Conservation (phyloP, 2,329 filamentous ascomycete genomes). For the Cordyceps militaris region DNA sequence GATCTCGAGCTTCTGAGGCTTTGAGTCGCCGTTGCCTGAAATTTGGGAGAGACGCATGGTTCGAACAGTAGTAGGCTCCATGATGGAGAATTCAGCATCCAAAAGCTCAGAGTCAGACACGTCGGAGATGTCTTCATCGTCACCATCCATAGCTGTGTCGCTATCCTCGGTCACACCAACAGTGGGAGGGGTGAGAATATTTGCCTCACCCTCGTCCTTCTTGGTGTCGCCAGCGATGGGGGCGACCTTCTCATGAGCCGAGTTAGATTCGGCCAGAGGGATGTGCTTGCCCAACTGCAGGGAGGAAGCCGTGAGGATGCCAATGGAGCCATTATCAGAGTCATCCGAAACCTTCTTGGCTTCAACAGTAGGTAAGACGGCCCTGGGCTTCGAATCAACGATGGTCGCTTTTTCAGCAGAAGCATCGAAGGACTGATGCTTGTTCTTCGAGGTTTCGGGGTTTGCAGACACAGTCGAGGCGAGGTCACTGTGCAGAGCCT, state of each 20-base stretch:
- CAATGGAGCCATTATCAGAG: neutral
- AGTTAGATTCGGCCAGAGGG: neutral
- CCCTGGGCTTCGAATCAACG: neutral
- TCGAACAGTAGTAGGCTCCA: slow-evolving; percentile 1
- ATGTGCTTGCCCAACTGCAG: neutral
- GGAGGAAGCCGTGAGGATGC: neutral
- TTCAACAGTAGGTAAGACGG: neutral
- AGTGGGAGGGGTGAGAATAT: neutral
- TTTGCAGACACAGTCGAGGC: neutral
- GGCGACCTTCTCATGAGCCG: neutral
- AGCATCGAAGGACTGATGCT: neutral
- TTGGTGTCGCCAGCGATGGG: neutral
- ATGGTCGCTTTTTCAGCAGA: neutral
- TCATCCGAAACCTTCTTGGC: neutral
- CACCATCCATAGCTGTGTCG: slow-evolving; percentile 5
- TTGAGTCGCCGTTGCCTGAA: neutral
- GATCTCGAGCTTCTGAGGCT: slow-evolving; percentile 15
- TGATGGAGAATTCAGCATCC: slow-evolving; percentile 9
- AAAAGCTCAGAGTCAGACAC: slow-evolving; percentile 5
- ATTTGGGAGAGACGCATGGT: slow-evolving; percentile 8
- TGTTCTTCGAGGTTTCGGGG: neutral
- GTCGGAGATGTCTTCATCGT: slow-evolving; percentile 7
- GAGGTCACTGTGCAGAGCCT: neutral
- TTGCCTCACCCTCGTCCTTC: no score
- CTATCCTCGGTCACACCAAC: neutral